Percentiles rank a stretch among this genome's conserved stretches.
phyloP scores from a whole-genome alignment of 208 protist species.

The Herpetomonas tarakana region DNA sequence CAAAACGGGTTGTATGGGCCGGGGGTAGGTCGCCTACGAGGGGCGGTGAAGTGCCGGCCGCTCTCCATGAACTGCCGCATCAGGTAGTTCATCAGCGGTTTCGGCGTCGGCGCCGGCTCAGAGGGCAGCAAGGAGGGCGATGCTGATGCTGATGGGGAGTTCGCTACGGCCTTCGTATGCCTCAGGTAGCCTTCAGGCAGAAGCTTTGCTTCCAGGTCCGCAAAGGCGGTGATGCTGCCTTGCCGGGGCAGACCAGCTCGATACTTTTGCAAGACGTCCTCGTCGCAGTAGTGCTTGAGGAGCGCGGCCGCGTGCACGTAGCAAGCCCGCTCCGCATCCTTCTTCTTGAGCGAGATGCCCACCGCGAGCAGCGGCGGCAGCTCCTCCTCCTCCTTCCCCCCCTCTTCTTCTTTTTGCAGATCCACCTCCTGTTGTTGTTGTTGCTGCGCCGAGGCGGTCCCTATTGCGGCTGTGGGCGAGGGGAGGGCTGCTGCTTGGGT shows the following conservation, averaged over 20 bases:
- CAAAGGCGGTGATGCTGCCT: slow-evolving; percentile 15
- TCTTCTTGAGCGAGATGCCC: slow-evolving; percentile 74
- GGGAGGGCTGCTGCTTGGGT: too few species aligned
- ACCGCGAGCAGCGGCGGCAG: slow-evolving; percentile 35
- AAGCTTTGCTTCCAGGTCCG: slow-evolving; percentile 10
- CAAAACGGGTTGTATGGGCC: not conserved
- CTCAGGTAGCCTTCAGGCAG: slow-evolving; percentile 1
- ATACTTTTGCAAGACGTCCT: slow-evolving; percentile 53
- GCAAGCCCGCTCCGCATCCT: slow-evolving; percentile 76
- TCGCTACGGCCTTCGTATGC: not conserved
- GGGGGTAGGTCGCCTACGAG: slow-evolving; percentile 16
- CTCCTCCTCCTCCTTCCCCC: not conserved
- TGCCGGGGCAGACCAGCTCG: slow-evolving; percentile 40
- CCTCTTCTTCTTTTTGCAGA: slow-evolving; percentile 3
- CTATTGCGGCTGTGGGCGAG: too few species aligned
- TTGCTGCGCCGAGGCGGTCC: too few species aligned
- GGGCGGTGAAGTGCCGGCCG: slow-evolving; percentile 29
- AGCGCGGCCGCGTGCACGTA: slow-evolving; percentile 76
- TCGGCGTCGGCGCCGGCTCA: slow-evolving; percentile 8
- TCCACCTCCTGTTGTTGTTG: not conserved
- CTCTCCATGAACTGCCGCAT: slow-evolving; percentile 54
- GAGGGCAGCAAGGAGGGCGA: not conserved
- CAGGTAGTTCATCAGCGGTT: slow-evolving; percentile 50
- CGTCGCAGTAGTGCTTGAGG: slow-evolving; percentile 29
- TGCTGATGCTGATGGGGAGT: not conserved